These are phyloP conservation scores for Citrus unshiu DNA, from an alignment of 345 rosid genomes.

Conservation along the genomic window DNA sequence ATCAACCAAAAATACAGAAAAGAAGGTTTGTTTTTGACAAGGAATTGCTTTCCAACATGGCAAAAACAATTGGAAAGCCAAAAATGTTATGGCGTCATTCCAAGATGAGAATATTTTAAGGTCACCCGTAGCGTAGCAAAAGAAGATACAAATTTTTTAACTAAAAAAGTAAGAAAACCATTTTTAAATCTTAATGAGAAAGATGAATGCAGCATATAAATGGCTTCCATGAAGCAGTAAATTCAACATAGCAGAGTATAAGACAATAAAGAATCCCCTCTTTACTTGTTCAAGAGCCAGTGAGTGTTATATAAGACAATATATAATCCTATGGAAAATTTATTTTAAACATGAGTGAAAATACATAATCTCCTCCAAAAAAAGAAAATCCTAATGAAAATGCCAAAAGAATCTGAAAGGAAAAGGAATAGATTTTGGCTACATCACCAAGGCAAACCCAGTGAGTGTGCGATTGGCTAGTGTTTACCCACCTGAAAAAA, in stretches of 20 bases:
- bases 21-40: not conserved
- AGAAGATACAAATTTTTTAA: not conserved
- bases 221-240: not conserved
- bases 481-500: not conserved
- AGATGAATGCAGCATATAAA: not conserved
- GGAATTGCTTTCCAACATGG: not conserved
- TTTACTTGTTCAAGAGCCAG: not conserved
- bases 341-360: not conserved
- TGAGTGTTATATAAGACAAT: no score
- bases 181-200: no score
- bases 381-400: not conserved
- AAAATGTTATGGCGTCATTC: not conserved
- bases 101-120: not conserved
- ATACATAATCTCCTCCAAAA: not conserved
- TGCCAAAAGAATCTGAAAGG: not conserved
- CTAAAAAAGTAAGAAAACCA: not conserved
- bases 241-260: not conserved
- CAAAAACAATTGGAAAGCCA: not conserved
- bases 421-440: not conserved
- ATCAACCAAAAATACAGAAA: not conserved
- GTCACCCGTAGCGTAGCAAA: not conserved
- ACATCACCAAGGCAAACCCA: not conserved
- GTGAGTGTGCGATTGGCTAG: not conserved
- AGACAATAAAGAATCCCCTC: not conserved
- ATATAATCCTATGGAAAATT: no score